A percentile compares a stretch with the other conserved stretches of the same genome.
Evolutionary conservation across 164 flowering plant species (phyloP).

Genomic region (Sedum album): DNA sequence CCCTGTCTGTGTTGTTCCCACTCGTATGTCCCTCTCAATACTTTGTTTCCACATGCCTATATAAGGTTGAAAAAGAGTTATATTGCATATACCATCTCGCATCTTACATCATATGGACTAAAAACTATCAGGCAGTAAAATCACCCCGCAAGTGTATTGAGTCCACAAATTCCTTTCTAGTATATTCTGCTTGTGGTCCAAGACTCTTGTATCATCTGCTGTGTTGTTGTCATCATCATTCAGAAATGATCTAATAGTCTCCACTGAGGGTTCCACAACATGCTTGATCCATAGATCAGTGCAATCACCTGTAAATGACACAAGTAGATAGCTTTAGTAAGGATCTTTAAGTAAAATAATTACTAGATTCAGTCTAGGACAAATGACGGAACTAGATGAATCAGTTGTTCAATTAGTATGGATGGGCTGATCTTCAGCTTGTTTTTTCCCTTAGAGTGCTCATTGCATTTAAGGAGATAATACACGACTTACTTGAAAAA

Average conservation of each 20-base stretch:
- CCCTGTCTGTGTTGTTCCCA: conserved; percentile 89
- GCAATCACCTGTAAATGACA: conserved; percentile 30
- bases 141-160: conserved; percentile 68
- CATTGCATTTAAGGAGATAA: not conserved
- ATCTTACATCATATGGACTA: not conserved
- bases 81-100: not conserved
- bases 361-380: not conserved
- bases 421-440: not conserved
- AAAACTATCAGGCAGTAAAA: conserved; percentile 8
- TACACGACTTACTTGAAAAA: conserved; percentile 33
- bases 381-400: not conserved
- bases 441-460: not conserved
- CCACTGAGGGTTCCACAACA: conserved; percentile 56
- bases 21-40: conserved; percentile 72
- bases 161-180: conserved; percentile 75
- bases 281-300: conserved; percentile 46
- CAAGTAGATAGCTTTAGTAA: conserved; percentile 1
- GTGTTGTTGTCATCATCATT: conserved; percentile 14
- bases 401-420: not conserved
- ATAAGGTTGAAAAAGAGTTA: not conserved
- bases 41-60: conserved; percentile 71
- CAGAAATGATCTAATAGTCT: conserved; percentile 46
- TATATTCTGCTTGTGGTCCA: conserved; percentile 12
- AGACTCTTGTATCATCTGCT: conserved; percentile 9
- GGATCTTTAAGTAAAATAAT: not conserved